Evolutionary conservation across 2,329 filamentous ascomycete genomes (phyloP).

Genomic region (Elsinoe ampelina): DNA sequence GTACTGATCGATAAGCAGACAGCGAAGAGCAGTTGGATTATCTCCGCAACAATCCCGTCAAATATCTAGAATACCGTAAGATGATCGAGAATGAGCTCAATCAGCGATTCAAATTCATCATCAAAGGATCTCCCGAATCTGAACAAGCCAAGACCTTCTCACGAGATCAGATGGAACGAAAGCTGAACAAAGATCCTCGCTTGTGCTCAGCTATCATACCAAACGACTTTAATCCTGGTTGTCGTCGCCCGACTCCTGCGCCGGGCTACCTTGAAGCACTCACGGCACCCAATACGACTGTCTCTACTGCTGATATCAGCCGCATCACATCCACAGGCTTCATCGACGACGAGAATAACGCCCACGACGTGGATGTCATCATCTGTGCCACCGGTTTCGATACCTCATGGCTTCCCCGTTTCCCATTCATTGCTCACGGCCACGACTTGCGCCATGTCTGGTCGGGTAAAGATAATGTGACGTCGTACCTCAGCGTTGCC

Average conservation of each 20-base stretch:
- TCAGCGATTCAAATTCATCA: constrained; percentile 45
- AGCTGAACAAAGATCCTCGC: constrained; percentile 30
- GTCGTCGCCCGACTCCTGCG: constrained; percentile 34
- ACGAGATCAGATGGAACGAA: constrained; percentile 32
- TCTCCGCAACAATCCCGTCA: constrained; percentile 33
- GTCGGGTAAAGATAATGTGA: constrained; percentile 27
- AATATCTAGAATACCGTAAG: constrained; percentile 40
- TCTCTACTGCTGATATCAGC: constrained; percentile 28
- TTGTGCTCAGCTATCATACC: constrained; percentile 39
- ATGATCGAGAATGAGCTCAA: constrained; percentile 43
- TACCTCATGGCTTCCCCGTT: constrained; percentile 24
- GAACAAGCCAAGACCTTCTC: constrained; percentile 33
- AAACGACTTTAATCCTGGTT: constrained; percentile 36
- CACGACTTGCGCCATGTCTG: constrained; percentile 29
- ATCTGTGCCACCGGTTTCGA: constrained; percentile 33
- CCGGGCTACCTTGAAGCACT: constrained; percentile 36
- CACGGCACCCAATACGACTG: constrained; percentile 24
- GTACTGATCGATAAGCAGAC: constrained; percentile 17
- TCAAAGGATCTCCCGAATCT: constrained; percentile 41
- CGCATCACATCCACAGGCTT: constrained; percentile 26
- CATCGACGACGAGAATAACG: constrained; percentile 24
- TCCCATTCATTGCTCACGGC: constrained; percentile 23
- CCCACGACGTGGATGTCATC: constrained; percentile 28
- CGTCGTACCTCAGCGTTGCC: constrained; percentile 33
- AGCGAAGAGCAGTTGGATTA: constrained; percentile 33